Evolutionary conservation across 352 stramenopile species (phyloP).

Genomic region (Pythium volutum): DNA sequence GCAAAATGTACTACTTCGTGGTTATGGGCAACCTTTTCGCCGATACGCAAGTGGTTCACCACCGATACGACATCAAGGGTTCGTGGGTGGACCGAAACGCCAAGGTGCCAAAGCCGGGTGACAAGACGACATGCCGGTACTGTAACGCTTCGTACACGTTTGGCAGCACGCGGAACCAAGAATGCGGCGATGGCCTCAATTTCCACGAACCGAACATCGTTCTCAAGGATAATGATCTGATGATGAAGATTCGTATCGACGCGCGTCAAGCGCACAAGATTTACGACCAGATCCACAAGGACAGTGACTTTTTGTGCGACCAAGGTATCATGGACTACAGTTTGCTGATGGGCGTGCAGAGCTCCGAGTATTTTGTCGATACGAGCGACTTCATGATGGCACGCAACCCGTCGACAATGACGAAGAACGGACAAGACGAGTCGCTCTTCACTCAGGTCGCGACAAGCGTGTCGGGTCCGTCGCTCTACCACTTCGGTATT

Average conservation of each 20-base stretch:
- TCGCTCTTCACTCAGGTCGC: conserved; percentile 78
- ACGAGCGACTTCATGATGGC: conserved; percentile 57
- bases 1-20: conserved; percentile 92
- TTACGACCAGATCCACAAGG: conserved; percentile 86
- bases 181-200: conserved; percentile 83
- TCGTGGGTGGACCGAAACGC: conserved; percentile 88
- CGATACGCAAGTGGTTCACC: conserved; percentile 84
- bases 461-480: conserved; percentile 83
- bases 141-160: conserved; percentile 88
- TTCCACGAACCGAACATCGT: conserved; percentile 89
- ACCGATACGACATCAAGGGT: conserved; percentile 92
- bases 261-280: conserved; percentile 73
- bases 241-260: conserved; percentile 88
- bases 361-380: conserved; percentile 87
- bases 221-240: conserved; percentile 88
- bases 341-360: conserved; percentile 89
- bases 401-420: conserved; percentile 23
- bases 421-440: conserved; percentile 40
- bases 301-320: conserved; percentile 86
- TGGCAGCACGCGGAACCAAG: conserved; percentile 79
- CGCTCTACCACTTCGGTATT: conserved; percentile 90
- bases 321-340: conserved; percentile 93
- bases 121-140: conserved; percentile 82
- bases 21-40: conserved; percentile 92
- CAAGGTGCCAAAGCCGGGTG: conserved; percentile 73